Base-by-base conservation (phyloP, 768 basidiomycete species). In the Suillus luteus region DNA sequence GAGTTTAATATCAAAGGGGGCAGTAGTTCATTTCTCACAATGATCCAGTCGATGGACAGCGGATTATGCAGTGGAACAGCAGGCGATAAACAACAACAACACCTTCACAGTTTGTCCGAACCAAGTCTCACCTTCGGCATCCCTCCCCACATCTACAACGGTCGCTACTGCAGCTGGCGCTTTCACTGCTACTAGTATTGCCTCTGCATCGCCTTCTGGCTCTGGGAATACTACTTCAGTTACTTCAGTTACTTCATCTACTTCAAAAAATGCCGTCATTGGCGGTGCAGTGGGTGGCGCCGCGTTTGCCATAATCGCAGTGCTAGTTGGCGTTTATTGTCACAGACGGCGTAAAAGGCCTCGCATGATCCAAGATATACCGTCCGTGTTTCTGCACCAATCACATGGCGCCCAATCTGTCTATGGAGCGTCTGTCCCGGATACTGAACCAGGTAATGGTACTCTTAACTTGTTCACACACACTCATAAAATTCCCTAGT, bases 71-170 rank as follows among this genome's bases (percentile, higher is more conserved):
- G 55, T 61, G 5, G 40, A 55, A 15, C 63, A 69, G 19, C 70
- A 74, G 10, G 58, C 51, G 3, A 65, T 59, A 38, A 64, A 68
- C 40, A 64, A 64, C 37, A 69, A 70, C 66, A 70, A 75, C 55
- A 72, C 73, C 0, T 75, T 73, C 62, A 71, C 70, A 3, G 70
- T 71, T 52, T 75, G 73, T 52, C 38, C 52, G 27, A 57, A 59
- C 38, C 61, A 62, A 61, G 54, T 60, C 27, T 68, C 64, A 24
- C 43, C 66, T 19, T 58, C 67, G 27, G 37, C 48, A n/a, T 40
- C 67, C 27, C 37, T 40, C 33, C 38, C 67, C 6, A 19, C 41
- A 40, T 33, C 61, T 8, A 60, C 59, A 19, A 8, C 37, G 15
- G 41, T 24, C 27, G 11, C 11, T 31, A 59, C 57, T 24, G 11